Base-by-base conservation (phyloP, 768 basidiomycete species). In the Nidula microcarpa region DNA sequence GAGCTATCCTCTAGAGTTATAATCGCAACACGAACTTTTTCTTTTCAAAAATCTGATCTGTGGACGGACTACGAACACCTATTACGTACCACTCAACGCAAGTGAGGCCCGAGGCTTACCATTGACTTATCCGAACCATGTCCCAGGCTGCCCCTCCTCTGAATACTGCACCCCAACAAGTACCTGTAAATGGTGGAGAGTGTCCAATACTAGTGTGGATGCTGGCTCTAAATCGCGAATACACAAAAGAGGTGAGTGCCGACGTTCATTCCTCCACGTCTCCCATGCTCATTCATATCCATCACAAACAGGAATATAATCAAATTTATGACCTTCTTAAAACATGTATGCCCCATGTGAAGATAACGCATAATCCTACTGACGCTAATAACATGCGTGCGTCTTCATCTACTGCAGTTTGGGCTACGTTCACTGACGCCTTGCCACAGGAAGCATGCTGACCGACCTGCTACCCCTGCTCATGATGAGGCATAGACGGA, bases 401-500 rank as follows among this genome's bases (percentile, higher is more conserved):
- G 87, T 76, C 14, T 33, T 14, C 49, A 10, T 36, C 17, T 47
- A 49, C 48, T 33, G 9, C 33, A 14, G 14, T 32, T 9, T 14
- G 9, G 4, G 14, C 13, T 8, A 14, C 23, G 14, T 49, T 9
- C 39, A 35, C 33, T 32, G n/a, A 51, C 34, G 18, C 57, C 51
- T 47, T 35, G 53, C 45, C 49, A 41, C 39, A 33, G 53, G 91
- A 89, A 88, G 17, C 79, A 81, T 62, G 59, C 84, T 91, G 65
- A 83, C 84, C 14, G 76, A 85, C 58, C 85, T 91, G 75, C 70
- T 91, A 8, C 89, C 89, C 0, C 72, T 91, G 10, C 82, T 91
- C 59, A 90, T 91, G 89, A 91, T 91, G 89, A 74, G 89, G 13
- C 89, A 91, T 65, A 76, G 89, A 52, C 82, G 89, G 37, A 87